Evolutionary conservation across 371 early-diverging fungal genomes (phyloP).

Genomic region (Phascolomyces articulosus): DNA sequence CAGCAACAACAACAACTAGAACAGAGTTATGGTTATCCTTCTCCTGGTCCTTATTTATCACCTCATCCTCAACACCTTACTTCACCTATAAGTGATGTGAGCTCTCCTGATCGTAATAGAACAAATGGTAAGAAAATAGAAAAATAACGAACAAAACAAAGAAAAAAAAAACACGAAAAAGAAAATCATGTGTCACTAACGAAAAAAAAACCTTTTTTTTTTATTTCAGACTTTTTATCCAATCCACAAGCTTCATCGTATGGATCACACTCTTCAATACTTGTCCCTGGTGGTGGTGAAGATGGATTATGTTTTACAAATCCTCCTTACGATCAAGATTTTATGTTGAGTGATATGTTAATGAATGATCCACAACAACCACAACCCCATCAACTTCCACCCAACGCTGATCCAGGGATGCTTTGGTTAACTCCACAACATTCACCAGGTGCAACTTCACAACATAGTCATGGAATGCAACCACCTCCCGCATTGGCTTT

Average conservation of each 20-base stretch:
- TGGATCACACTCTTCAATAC: slow-evolving; percentile 2
- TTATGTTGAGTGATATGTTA: neutral
- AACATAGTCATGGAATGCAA: neutral
- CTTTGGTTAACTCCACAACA: neutral
- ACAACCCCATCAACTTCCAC: neutral
- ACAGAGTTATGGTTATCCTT: neutral
- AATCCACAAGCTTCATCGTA: neutral
- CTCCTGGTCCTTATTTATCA: slow-evolving; percentile 1
- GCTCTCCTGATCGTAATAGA: neutral
- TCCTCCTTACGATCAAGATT: neutral
- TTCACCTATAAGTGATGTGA: neutral
- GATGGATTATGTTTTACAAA: neutral
- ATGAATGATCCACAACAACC: neutral
- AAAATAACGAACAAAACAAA: neutral
- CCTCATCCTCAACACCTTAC: neutral
- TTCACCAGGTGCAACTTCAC: neutral
- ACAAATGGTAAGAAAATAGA: neutral
- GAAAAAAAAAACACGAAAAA: neutral
- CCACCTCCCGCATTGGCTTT: neutral
- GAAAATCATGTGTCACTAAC: neutral
- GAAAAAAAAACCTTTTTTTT: neutral
- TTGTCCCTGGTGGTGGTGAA: neutral
- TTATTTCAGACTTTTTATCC: neutral
- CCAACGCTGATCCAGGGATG: neutral
- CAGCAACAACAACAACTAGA: neutral